Evolutionary conservation across 139 green algal genomes (phyloP), one percentile per base, ranked within the genome.

Genomic region (Chlamydomonas incerta): DNA sequence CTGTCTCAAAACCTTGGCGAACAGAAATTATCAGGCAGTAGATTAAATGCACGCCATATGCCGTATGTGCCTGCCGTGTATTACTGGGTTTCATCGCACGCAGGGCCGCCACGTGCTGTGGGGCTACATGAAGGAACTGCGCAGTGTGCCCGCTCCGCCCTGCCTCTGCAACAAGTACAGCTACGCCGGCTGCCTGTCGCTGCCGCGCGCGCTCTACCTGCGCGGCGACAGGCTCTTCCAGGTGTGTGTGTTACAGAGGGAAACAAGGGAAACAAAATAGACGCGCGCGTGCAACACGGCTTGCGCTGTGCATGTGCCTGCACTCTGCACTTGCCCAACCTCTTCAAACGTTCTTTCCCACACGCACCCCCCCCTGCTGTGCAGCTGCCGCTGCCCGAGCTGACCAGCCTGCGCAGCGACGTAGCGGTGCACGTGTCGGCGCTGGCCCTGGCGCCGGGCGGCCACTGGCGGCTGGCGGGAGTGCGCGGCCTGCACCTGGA

Each of bases 61-160:
- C 46, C 28, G 29, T 46, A 20, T 37, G 13, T 11, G 17, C 11
- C 14, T 47, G 31, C 29, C 66, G 66, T 46, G 66, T 46, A 46
- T 20, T n/a, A n/a, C n/a, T n/a, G n/a, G n/a, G n/a, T n/a, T n/a
- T n/a, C n/a, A n/a, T 47, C 28, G 8, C 46, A 23, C 50, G 28
- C 80, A 86, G 80, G 80, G 80, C n/a, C 80, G 80, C 33, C 52
- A 79, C 52, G 33, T 86, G 13, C 55, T 86, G 80, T 86, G 80
- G 80, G 80, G 80, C 80, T 86, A 94, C 93, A 85, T 98, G 74
- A 95, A 98, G 87, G 95, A 98, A 89, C 87, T 94, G 70, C 84
- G 89, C 18, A 89, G 65, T 20, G 74, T 90, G 47, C 81, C 90
- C 15, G 72, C 83, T 0, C 90, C 90, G 0, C 90, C 90, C 60